Base-by-base conservation (phyloP, 2,329 filamentous ascomycete species). In the Thielaviopsis populi region DNA sequence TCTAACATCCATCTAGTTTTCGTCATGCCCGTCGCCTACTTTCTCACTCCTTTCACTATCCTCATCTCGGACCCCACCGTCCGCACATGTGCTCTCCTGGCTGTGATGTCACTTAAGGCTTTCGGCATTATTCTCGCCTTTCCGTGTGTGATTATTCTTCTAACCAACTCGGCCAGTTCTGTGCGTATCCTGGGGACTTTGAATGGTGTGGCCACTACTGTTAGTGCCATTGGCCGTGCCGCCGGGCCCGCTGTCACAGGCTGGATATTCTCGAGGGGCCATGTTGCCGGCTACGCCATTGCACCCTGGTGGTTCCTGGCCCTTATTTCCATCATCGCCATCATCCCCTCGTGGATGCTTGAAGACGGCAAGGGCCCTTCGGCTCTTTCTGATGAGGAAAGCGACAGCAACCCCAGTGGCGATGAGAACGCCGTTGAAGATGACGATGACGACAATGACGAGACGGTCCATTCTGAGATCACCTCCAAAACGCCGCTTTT, bases 131-230 rank as follows among this genome's bases (percentile, higher is more conserved):
- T 95, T 68, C 86, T 96, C 70, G 87, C 87, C 0, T 96, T 96
- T 72, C 92, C 94, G 0, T 94, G 89, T 70, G 86, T 83, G 30
- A 95, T 89, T 5, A 96, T 97, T 69, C 78, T 97, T 59, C 80
- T 97, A 43, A 96, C 91, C 33, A 96, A 96, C 74, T 89, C 86
- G 10, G 90, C 90, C 3, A 75, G 79, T 0, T 91, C 86, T 63
- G 76, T 96, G 17, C 78, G 81, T 53, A 82, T 95, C 10, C 80
- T 97, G 4, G 91, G 91, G 1, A 96, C 91, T 0, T 76, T 97
- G 63, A 97, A 97, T 70, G 94, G 92, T 2, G 84, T 96, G 67
- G 91, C 90, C 0, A 96, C 91, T 0, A 88, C 86, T 64, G 83
- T 91, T 41, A 87, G 85, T 68, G 91, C 89, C 0, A 73, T 96